These are phyloP conservation scores for Sanguinoderma infundibulare DNA, from an alignment of 1,284 basidiomycete genomes.

Conservation along the genomic window DNA sequence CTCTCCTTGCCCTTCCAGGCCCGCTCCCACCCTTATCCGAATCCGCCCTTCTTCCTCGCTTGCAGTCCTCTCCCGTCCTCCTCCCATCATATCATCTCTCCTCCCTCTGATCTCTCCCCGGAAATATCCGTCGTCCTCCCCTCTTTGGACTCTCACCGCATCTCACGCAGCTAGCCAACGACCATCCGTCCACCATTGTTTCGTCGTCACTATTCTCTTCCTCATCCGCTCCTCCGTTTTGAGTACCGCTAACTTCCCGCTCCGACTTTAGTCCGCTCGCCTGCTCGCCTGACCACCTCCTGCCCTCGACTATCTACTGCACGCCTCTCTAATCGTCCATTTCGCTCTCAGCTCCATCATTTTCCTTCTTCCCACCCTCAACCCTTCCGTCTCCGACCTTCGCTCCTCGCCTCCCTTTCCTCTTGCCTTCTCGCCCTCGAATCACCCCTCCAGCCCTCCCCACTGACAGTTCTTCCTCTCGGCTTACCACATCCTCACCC, in stretches of 20 bases:
- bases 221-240: background rate
- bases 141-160: background rate
- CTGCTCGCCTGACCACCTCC: slow-evolving; percentile 1
- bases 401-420: background rate
- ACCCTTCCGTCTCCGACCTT: background rate
- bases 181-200: slow-evolving; percentile 1
- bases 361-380: background rate
- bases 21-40: background rate
- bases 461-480: background rate
- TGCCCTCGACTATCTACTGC: background rate
- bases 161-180: background rate
- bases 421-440: background rate
- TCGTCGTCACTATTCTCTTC: background rate
- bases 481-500: slow-evolving; percentile 5
- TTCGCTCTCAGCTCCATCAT: background rate
- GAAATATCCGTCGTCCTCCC: background rate
- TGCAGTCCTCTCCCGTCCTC: background rate
- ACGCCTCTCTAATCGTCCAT: background rate
- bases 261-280: slow-evolving; percentile 3
- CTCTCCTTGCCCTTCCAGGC: background rate
- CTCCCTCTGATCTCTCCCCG: background rate
- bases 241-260: background rate
- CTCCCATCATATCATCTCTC: background rate
- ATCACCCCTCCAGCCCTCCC: background rate
- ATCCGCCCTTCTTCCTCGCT: background rate